Conservation (phyloP, 805 yeast genomes). For the Ogataea ganodermae region DNA sequence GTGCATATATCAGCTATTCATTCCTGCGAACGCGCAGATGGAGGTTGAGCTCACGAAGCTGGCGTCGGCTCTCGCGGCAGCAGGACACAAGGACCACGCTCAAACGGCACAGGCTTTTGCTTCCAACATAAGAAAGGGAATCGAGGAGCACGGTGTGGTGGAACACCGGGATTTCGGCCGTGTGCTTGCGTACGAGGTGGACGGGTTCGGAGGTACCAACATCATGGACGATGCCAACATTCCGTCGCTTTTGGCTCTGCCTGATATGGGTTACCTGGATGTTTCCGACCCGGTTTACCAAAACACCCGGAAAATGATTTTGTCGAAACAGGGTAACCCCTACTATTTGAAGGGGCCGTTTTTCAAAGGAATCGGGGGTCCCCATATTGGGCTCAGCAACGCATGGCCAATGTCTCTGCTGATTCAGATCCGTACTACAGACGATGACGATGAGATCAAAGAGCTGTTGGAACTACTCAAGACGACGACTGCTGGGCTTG, state of each 20-base stretch:
- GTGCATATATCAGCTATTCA: slow-evolving; percentile 72
- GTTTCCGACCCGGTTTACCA: slow-evolving; percentile 60
- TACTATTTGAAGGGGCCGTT: slow-evolving; percentile 63
- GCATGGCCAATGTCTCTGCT: slow-evolving; percentile 95
- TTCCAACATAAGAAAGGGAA: slow-evolving; percentile 50
- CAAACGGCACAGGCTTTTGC: slow-evolving; percentile 41
- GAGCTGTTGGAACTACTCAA: slow-evolving; percentile 51
- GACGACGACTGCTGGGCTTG: slow-evolving; percentile 68
- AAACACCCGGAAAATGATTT: slow-evolving; percentile 76
- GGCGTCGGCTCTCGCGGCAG: slow-evolving; percentile 29
- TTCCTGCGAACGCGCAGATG: slow-evolving; percentile 84
- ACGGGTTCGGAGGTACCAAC: slow-evolving; percentile 74
- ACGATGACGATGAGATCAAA: slow-evolving; percentile 68
- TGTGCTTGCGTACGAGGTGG: slow-evolving; percentile 87
- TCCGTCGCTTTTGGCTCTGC: slow-evolving; percentile 78
- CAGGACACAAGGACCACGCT: slow-evolving; percentile 19
- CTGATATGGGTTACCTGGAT: slow-evolving; percentile 69
- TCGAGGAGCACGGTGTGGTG: slow-evolving; percentile 63
- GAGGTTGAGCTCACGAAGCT: slow-evolving; percentile 56
- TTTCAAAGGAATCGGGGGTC: slow-evolving; percentile 86
- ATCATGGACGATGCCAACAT: slow-evolving; percentile 92
- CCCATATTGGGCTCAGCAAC: slow-evolving; percentile 76
- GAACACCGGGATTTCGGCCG: slow-evolving; percentile 69
- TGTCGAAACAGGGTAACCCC: slow-evolving; percentile 73
- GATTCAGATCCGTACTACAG: slow-evolving; percentile 70